These are phyloP conservation scores for Papiliotrema laurentii DNA, from an alignment of 1,284 basidiomycete genomes.

Conservation along the genomic window DNA sequence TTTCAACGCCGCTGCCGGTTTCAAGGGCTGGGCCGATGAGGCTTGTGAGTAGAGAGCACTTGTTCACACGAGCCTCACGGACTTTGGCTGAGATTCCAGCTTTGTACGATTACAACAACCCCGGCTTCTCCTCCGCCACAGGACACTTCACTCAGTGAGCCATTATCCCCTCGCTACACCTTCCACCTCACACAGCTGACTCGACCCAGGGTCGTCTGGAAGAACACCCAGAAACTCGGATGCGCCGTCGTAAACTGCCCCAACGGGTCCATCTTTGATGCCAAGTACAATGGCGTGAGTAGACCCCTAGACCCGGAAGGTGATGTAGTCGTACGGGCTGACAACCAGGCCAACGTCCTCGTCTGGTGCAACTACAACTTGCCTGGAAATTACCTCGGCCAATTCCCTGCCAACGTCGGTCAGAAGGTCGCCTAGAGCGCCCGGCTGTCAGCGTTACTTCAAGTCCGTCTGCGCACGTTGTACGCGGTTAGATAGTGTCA, in stretches of 20 bases:
- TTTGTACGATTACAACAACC: conserved; percentile 27
- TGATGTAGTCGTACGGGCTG: neutral
- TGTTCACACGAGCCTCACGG: no score
- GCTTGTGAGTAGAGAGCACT: conserved; percentile 15
- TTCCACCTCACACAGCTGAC: no score
- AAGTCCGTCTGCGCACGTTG: neutral
- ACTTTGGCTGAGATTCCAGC: conserved; percentile 9
- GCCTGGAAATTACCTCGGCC: neutral
- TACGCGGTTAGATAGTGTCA: neutral
- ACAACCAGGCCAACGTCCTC: neutral
- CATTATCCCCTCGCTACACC: neutral
- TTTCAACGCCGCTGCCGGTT: conserved; percentile 20
- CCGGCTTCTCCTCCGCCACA: conserved; percentile 15
- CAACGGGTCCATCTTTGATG: conserved; percentile 12
- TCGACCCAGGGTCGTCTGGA: conserved; percentile 42
- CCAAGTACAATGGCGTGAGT: conserved; percentile 1
- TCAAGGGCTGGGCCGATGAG: conserved; percentile 38
- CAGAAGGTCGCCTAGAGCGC: conserved; percentile 1
- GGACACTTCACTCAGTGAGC: conserved; percentile 38
- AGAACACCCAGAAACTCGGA: conserved; percentile 35
- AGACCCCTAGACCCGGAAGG: neutral
- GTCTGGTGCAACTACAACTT: neutral
- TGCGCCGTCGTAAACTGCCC: conserved; percentile 24
- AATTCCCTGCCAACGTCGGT: conserved; percentile 4
- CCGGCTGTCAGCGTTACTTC: neutral